Conservation (phyloP, 2,329 filamentous ascomycete species). For the Fusarium tjaetaba region DNA sequence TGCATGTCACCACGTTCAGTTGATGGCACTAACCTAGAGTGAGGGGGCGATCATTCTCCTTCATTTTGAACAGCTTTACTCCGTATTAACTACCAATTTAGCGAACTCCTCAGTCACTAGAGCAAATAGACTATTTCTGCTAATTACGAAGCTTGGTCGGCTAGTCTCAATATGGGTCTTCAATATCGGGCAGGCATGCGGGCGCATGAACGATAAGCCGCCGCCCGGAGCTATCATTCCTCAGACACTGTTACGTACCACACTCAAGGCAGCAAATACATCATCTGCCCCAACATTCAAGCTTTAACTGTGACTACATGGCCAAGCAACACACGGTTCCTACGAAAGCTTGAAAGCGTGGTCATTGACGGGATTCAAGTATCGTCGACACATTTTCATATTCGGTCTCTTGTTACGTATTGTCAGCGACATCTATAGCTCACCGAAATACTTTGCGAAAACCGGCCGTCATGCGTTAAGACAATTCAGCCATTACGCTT, state of each 20-base stretch:
- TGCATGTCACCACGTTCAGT: not conserved
- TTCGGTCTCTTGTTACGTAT: not conserved
- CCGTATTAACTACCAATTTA: not conserved
- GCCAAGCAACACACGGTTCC: slow-evolving; percentile 4
- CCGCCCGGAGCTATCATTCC: slow-evolving; percentile 31
- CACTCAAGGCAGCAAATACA: slow-evolving; percentile 29
- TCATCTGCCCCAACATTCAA: slow-evolving; percentile 32
- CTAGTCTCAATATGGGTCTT: slow-evolving; percentile 9
- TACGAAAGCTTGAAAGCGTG: slow-evolving; percentile 16
- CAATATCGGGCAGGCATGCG: slow-evolving; percentile 4
- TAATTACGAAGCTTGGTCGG: slow-evolving; percentile 3
- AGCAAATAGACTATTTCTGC: not conserved
- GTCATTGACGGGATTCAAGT: slow-evolving; percentile 14
- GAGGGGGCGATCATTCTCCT: not conserved
- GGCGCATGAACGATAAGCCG: slow-evolving; percentile 45
- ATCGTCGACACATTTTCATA: slow-evolving; percentile 11
- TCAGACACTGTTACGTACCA: slow-evolving; percentile 22
- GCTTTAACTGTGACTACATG: slow-evolving; percentile 14
- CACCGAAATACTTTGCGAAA: slow-evolving; percentile 7
- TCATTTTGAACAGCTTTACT: not conserved
- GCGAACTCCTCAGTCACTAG: not conserved
- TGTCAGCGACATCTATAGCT: slow-evolving; percentile 1
- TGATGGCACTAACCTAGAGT: not conserved
- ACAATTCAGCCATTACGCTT: slow-evolving; percentile 19
- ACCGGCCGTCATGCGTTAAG: slow-evolving; percentile 38